These are phyloP conservation scores for Phytopythium mirpurense DNA, from an alignment of 352 stramenopile genomes.

Conservation along the genomic window DNA sequence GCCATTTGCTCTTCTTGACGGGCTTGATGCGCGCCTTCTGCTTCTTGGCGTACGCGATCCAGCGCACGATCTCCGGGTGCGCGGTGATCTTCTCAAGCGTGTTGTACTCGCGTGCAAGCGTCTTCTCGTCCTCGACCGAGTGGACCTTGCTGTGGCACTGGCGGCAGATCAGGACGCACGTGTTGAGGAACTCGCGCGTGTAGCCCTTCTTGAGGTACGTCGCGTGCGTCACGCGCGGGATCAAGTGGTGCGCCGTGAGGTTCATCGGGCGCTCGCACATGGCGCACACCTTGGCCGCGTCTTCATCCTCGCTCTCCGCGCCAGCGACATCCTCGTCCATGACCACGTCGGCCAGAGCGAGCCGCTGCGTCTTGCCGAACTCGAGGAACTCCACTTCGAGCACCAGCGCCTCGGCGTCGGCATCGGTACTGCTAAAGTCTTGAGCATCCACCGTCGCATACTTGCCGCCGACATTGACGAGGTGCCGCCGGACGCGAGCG, in stretches of 20 bases:
- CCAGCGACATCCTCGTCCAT: conserved; percentile 67
- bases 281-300: conserved; percentile 41
- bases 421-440: background rate
- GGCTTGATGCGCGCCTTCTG: conserved; percentile 72
- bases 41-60: conserved; percentile 88
- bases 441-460: conserved; percentile 8
- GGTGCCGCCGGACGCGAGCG: conserved; percentile 43
- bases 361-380: conserved; percentile 68
- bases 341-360: conserved; percentile 52
- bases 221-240: conserved; percentile 79
- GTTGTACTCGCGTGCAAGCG: conserved; percentile 87
- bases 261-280: conserved; percentile 92
- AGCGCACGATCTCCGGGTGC: conserved; percentile 83
- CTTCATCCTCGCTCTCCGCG: conserved; percentile 35
- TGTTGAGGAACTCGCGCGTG: conserved; percentile 72
- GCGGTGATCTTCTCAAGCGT: conserved; percentile 90
- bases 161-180: conserved; percentile 88
- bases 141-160: conserved; percentile 92
- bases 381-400: conserved; percentile 75
- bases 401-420: conserved; percentile 15
- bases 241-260: conserved; percentile 91
- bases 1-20: conserved; percentile 55
- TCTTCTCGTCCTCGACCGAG: conserved; percentile 85
- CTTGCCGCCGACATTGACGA: conserved; percentile 9
- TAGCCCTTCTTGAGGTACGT: conserved; percentile 81